Percentiles rank a stretch among this genome's conserved stretches.
Conservation (phyloP, 805 yeast genomes). For the Saccharomyces paradoxus region DNA sequence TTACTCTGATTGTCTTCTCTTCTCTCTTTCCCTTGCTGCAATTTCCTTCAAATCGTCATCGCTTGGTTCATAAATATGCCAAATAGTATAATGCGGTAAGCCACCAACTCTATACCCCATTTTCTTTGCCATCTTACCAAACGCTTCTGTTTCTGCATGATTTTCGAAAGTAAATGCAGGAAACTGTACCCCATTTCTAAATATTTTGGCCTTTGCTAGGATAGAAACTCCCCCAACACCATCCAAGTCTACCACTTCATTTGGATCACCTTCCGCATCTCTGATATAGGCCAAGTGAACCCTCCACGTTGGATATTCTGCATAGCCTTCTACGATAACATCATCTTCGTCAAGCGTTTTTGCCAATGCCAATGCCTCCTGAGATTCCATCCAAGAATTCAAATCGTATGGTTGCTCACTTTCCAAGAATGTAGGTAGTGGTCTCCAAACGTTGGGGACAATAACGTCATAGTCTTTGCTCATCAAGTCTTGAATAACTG, state of each 20-base stretch:
- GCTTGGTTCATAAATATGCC: slow-evolving; percentile 89
- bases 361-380: slow-evolving; percentile 64
- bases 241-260: slow-evolving; percentile 62
- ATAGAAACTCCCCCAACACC: slow-evolving; percentile 88
- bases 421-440: slow-evolving; percentile 79
- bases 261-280: slow-evolving; percentile 49
- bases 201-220: slow-evolving; percentile 62
- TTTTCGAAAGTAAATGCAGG: slow-evolving; percentile 78
- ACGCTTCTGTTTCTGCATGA: slow-evolving; percentile 85
- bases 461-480: slow-evolving; percentile 59
- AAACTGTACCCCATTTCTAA: slow-evolving; percentile 73
- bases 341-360: slow-evolving; percentile 62
- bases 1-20: slow-evolving; percentile 31
- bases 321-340: slow-evolving; percentile 82
- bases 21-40: slow-evolving; percentile 58
- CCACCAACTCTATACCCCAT: slow-evolving; percentile 85
- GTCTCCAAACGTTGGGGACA: slow-evolving; percentile 93
- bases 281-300: slow-evolving; percentile 71
- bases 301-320: slow-evolving; percentile 81
- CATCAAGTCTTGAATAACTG: slow-evolving; percentile 69
- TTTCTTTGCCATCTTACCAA: slow-evolving; percentile 69
- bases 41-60: slow-evolving; percentile 71
- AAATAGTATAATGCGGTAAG: slow-evolving; percentile 77
- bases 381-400: slow-evolving; percentile 92
- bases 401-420: slow-evolving; percentile 88